phyloP scores from a whole-genome alignment of 2,329 filamentous ascomycete genomes.

The Colletotrichum melonis region DNA sequence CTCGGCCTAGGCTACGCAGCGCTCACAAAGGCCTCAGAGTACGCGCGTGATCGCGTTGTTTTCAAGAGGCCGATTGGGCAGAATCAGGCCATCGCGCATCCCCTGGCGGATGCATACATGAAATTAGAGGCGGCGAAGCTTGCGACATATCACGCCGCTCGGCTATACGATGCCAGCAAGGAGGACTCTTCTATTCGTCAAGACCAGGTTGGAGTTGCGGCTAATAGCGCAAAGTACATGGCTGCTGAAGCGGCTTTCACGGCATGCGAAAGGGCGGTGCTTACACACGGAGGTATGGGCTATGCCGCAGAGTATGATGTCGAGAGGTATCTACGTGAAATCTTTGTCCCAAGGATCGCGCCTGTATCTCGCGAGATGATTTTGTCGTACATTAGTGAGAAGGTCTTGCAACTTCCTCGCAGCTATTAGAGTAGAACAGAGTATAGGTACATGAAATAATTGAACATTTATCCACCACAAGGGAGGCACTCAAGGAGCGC shows the following conservation, averaged over 20 bases:
- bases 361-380: conserved; percentile 80
- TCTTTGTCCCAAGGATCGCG: conserved; percentile 72
- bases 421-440: conserved; percentile 64
- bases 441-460: no score
- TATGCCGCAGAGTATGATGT: conserved; percentile 75
- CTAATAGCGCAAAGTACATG: conserved; percentile 78
- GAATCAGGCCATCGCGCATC: conserved; percentile 75
- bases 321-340: conserved; percentile 73
- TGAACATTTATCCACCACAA: rapidly evolving
- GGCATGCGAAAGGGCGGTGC: conserved; percentile 70
- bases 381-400: conserved; percentile 78
- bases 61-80: conserved; percentile 74
- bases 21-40: conserved; percentile 69
- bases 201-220: conserved; percentile 70
- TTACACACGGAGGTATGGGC: conserved; percentile 73
- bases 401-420: conserved; percentile 72
- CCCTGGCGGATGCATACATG: conserved; percentile 74
- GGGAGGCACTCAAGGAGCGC: no score
- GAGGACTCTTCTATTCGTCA: conserved; percentile 63
- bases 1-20: conserved; percentile 83
- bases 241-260: conserved; percentile 73
- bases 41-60: conserved; percentile 74
- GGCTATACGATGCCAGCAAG: conserved; percentile 67
- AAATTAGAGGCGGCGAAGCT: conserved; percentile 73
- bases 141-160: conserved; percentile 73